Evolutionary conservation across 2,329 filamentous ascomycete genomes (phyloP), one percentile per base, ranked within the genome.

Genomic region (Pseudocercospora crystallina): DNA sequence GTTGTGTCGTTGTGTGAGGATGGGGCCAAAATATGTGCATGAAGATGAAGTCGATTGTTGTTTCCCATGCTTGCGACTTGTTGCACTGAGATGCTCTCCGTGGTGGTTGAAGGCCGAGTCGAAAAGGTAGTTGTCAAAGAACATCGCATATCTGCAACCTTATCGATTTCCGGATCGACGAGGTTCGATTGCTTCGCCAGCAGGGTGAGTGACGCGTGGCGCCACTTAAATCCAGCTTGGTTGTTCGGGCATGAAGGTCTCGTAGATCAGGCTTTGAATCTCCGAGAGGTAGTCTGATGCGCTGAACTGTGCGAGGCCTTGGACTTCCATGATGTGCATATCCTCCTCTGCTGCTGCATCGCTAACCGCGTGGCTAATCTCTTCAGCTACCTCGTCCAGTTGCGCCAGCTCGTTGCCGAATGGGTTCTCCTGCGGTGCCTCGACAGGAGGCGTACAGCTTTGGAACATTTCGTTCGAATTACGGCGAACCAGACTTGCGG

Each of bases 361-460:
- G 56, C 80, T 79, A 29, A 83, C 78, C 0, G 70, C 73, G 41
- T 68, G 67, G 36, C 84, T 83, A 61, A 90, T 92, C 71, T 96
- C 91, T 72, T 97, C 94, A 0, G 87, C 92, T 12, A 96, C 81
- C 71, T 97, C 94, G 46, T 90, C 90, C 17, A 97, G 89, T 71
- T 97, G 87, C 49, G 89, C 90, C 46, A 97, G 77, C 71, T 99
- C 94, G 43, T 86, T 85, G 46, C 89, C 89, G 64, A 97, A 97
- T 0, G 92, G 92, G 68, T 94, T 64, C 38, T 65, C 61, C 39
- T 60, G 47, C 83, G 39, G 71, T 61, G 76, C 32, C 70, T 80
- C 57, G 44, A 65, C 59, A 9, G 63, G 50, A 54, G 63, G 39
- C 9, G 14, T 52, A 49, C 31, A 46, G 42, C 32, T 40, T n/a